Evolutionary conservation across 768 basidiomycete species (phyloP).

Genomic region (Pulveroboletus sp.): DNA sequence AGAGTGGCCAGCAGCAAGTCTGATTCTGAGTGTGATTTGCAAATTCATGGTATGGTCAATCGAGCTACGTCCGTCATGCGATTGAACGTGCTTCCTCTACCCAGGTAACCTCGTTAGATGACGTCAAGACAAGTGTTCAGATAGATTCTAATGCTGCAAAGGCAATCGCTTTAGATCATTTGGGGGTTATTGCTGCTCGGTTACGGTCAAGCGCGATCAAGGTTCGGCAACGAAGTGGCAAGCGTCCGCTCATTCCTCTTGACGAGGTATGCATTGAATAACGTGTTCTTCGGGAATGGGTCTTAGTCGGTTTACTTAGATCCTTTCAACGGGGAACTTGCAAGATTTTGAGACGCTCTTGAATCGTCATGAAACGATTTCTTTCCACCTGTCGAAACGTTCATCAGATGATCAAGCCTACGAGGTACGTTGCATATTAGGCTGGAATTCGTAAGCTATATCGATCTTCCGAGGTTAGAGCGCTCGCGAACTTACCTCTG

Average conservation of each 20-base stretch:
- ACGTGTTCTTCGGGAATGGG: no score
- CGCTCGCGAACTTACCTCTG: constrained; percentile 77
- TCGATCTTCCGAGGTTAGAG: constrained; percentile 41
- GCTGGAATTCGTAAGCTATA: background rate
- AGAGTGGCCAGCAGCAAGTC: constrained; percentile 93
- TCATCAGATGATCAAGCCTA: constrained; percentile 80
- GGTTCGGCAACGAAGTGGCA: constrained; percentile 32
- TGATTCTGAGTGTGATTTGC: constrained; percentile 76
- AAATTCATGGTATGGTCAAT: constrained; percentile 71
- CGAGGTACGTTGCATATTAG: constrained; percentile 48
- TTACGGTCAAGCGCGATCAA: constrained; percentile 59
- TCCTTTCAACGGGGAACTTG: constrained; percentile 47
- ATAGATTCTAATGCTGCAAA: constrained; percentile 84
- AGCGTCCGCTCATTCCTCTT: constrained; percentile 48
- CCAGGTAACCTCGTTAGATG: constrained; percentile 81
- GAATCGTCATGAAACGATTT: constrained; percentile 62
- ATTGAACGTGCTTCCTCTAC: background rate
- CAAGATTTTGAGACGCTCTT: constrained; percentile 58
- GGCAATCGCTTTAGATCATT: constrained; percentile 86
- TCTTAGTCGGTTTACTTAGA: constrained; percentile 34
- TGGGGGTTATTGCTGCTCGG: constrained; percentile 88
- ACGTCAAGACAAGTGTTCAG: constrained; percentile 63
- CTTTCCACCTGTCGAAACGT: constrained; percentile 63
- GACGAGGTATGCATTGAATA: constrained; percentile 67
- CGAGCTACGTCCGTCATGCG: background rate